A percentile compares a stretch with the other conserved stretches of the same genome.
These are phyloP conservation scores for Gleditsia sinensis DNA, from an alignment of 306 rosid genomes.

Conservation along the genomic window DNA sequence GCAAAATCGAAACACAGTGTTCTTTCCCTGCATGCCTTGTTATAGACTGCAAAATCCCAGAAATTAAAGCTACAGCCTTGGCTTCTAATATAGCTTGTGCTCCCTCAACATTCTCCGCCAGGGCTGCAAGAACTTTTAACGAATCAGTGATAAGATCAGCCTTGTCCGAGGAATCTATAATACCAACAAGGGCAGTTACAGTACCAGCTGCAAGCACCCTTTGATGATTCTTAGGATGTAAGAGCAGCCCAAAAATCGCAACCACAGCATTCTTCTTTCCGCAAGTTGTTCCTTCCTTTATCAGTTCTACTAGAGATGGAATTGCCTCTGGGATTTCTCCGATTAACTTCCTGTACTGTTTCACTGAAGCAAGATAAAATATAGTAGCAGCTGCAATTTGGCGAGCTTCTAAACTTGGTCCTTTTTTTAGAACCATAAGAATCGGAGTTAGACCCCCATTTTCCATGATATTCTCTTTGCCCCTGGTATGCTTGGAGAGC, in stretches of 20 bases:
- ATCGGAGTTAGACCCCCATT: conserved; percentile 51
- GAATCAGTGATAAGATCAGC: conserved; percentile 47
- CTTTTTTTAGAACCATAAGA: conserved; percentile 49
- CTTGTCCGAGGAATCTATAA: conserved; percentile 44
- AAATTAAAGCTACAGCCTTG: conserved; percentile 33
- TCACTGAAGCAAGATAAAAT: conserved; percentile 59
- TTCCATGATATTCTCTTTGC: conserved; percentile 52
- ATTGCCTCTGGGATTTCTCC: conserved; percentile 58
- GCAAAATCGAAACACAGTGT: conserved; percentile 58
- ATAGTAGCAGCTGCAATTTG: conserved; percentile 61
- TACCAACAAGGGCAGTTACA: conserved; percentile 44
- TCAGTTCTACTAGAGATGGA: conserved; percentile 50
- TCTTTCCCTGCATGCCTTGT: conserved; percentile 42
- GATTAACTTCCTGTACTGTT: conserved; percentile 53
- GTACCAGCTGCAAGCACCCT: conserved; percentile 53
- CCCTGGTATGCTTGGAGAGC: conserved; percentile 61
- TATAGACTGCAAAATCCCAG: conserved; percentile 30
- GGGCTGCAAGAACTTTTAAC: conserved; percentile 52
- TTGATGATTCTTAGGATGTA: conserved; percentile 42
- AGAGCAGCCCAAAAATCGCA: conserved; percentile 63
- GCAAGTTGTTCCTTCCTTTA: conserved; percentile 48
- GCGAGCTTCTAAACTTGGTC: conserved; percentile 52
- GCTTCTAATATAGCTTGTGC: conserved; percentile 36
- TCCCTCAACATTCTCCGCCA: conserved; percentile 60
- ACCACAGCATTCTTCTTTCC: conserved; percentile 65